These are phyloP conservation scores for Globisporangium abappressorium DNA, from an alignment of 352 stramenopile species.

Conservation along the genomic window DNA sequence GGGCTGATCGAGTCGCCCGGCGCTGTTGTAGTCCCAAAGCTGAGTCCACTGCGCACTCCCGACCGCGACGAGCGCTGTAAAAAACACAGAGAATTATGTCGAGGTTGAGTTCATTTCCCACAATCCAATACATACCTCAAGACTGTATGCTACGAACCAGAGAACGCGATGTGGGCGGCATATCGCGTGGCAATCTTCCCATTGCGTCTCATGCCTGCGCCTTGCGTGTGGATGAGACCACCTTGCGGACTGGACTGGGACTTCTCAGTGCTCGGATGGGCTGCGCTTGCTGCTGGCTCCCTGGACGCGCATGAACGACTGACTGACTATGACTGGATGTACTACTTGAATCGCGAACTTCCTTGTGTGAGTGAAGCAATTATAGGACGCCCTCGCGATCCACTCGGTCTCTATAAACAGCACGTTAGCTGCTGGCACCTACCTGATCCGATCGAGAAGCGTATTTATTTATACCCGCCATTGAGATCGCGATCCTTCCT, in stretches of 20 bases:
- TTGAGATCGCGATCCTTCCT: not conserved
- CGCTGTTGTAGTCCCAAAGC: slow-evolving; percentile 35
- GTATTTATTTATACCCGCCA: slow-evolving; percentile 6
- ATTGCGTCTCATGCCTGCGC: not conserved
- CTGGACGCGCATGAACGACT: slow-evolving; percentile 5
- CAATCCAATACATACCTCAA: not conserved
- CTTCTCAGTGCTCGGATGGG: slow-evolving; percentile 3
- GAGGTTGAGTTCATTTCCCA: not conserved
- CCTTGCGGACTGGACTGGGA: not conserved
- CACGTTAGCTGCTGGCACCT: not conserved
- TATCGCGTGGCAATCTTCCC: not conserved
- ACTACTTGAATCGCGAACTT: not conserved
- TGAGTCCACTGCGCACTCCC: slow-evolving; percentile 46
- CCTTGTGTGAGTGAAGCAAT: not conserved
- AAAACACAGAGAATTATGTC: not conserved
- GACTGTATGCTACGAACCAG: not conserved
- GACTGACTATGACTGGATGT: not conserved
- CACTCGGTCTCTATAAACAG: slow-evolving; percentile 3
- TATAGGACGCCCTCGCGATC: not conserved
- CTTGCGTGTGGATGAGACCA: not conserved
- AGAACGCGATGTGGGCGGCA: not conserved
- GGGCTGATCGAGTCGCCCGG: slow-evolving; percentile 22
- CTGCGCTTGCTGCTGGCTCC: not conserved
- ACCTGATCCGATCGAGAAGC: not conserved
- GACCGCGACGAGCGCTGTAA: not conserved